Base-by-base conservation (phyloP, 495 filamentous ascomycete genomes). In the Talaromyces trachyspermus region DNA sequence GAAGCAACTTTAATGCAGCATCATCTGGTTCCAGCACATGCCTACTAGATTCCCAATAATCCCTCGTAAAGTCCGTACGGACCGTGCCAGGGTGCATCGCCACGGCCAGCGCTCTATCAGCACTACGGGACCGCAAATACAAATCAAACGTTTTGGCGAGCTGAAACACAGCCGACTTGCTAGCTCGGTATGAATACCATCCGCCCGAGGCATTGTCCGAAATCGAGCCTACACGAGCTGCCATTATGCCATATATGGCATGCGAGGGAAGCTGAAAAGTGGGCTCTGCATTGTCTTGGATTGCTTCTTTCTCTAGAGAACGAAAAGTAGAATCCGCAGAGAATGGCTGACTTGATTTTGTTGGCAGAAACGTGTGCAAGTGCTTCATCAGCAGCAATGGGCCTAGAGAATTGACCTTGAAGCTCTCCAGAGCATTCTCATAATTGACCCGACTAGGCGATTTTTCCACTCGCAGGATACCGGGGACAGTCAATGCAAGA, bases 51-150 rank as follows among this genome's bases (percentile, higher is more conserved):
- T 56, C 71, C 86, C 84, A 90, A 57, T 84, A 91, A 33, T 81
- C 83, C 53, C 65, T 72, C 39, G 81, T 87, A 54, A 94, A 65
- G 10, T 74, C 81, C 36, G 86, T 90, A 62, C 77, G 80, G 30
- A 94, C 87, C 7, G 86, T 92, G 1, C 89, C 87, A 4, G 87
- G 88, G 66, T 94, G 88, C 60, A 91, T 68, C n/a, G 71, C 75
- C 4, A 95, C 65, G 0, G 75, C 75, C 50, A 89, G 66, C 1
- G 81, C 83, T 33, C 75, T 79, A 3, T 74, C 72, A 1, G 71
- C 78, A 33, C 74, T 71, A 11, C 66, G 65, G 14, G 64, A 60
- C 42, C 57, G 59, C 29, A 92, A 59, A 55, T 84, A 74, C n/a
- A 83, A 61, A 61, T 92, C 88, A 52, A 91, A 80, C 0, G 76